Evolutionary conservation across 495 filamentous ascomycete genomes (phyloP).

Genomic region (Aspergillus panamensis): DNA sequence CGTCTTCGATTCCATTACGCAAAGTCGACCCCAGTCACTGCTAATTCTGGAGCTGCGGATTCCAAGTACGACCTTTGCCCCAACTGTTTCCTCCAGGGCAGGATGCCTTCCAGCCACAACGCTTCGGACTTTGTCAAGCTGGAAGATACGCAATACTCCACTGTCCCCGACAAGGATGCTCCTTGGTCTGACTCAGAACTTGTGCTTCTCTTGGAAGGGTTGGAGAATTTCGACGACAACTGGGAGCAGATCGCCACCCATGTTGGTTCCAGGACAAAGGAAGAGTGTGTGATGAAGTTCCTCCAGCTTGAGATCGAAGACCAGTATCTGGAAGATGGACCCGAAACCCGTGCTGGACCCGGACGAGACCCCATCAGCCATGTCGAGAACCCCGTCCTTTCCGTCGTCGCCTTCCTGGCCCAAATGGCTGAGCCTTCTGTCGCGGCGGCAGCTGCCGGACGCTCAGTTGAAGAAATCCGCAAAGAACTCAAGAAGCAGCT

Average conservation of each 20-base stretch:
- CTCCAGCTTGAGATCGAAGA: constrained; percentile 87
- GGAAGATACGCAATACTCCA: constrained; percentile 76
- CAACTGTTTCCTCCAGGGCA: constrained; percentile 78
- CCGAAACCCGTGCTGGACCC: constrained; percentile 59
- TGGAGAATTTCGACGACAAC: constrained; percentile 90
- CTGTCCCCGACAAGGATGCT: constrained; percentile 71
- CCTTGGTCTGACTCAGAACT: constrained; percentile 89
- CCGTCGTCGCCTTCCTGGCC: constrained; percentile 88
- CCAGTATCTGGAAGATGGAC: constrained; percentile 77
- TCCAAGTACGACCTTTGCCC: constrained; percentile 83
- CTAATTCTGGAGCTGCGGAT: constrained; percentile 55
- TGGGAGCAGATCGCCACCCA: constrained; percentile 91
- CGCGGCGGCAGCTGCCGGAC: constrained; percentile 82
- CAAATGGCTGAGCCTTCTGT: constrained; percentile 82
- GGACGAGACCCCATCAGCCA: constrained; percentile 83
- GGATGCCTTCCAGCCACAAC: constrained; percentile 70
- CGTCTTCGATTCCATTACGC: constrained; percentile 84
- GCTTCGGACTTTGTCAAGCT: constrained; percentile 77
- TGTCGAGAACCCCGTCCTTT: constrained; percentile 91
- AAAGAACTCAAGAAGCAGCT: constrained; percentile 69
- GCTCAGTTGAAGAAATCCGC: constrained; percentile 78
- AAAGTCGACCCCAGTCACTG: constrained; percentile 54
- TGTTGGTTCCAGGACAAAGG: constrained; percentile 84
- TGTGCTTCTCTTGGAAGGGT: constrained; percentile 76
- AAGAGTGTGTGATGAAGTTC: constrained; percentile 96